Base-by-base conservation (phyloP, 306 rosid species). In the Carpinus fangiana region DNA sequence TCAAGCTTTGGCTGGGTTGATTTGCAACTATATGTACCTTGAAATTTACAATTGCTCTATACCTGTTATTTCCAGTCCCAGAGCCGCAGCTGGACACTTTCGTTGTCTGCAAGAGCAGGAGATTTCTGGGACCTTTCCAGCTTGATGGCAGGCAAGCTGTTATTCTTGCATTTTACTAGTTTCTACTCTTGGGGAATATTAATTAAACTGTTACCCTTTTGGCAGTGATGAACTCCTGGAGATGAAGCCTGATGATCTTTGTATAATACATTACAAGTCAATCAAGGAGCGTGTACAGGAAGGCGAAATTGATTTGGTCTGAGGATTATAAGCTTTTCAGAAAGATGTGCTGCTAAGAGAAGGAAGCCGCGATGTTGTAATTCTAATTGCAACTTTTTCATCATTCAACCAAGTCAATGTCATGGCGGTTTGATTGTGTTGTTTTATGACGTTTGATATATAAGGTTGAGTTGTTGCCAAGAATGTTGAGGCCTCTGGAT, bases 61-160 rank as follows among this genome's bases (percentile, higher is more conserved):
- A 9, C 65, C 17, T 38, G 50, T 43, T 3, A 66, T 61, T 82
- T 82, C 69, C 91, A 94, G 97, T 89, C 77, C 92, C 95, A 59
- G 92, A 87, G 86, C 93, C 97, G 1, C 85, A 83, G 48, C 82
- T 90, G 76, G 97, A 94, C 78, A 82, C 88, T 28, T 94, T 92
- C 82, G 95, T 94, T 41, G 95, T 95, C 34, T 95, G 98, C 86
- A 90, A 90, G 87, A 91, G 98, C 78, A 91, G 84, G 82, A 87
- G 90, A 67, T 88, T 89, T 80, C 90, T 95, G 7, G 90, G 90
- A 31, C 97, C 89, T 78, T 87, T 95, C 82, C 97, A 90, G 87
- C 98, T 93, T 28, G 91, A 88, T 81, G 90, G 87, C 89, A 88
- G 96, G 97, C 78, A 88, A 87, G 79, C 80, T 26, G 53, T 64